A percentile compares a stretch with the other conserved stretches of the same genome.
Conservation (phyloP, 345 rosid genomes). For the Acer campestre region DNA sequence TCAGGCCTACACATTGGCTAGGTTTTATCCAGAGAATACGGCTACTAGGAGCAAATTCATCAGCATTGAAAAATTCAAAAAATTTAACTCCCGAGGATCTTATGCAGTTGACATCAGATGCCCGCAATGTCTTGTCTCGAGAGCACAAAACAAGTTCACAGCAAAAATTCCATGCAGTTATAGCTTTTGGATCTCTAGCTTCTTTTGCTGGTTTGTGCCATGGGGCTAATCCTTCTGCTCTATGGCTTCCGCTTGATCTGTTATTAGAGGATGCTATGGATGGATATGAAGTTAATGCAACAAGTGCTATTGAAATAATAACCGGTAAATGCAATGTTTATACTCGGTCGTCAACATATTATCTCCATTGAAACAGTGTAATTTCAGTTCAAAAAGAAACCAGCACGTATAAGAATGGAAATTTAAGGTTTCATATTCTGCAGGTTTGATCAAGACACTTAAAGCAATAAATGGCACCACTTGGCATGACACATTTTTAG, state of each 20-base stretch:
- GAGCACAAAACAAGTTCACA: conserved; percentile 51
- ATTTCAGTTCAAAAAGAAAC: background rate
- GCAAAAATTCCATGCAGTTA: conserved; percentile 53
- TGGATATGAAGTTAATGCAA: conserved; percentile 74
- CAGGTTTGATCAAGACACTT: conserved; percentile 87
- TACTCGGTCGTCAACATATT: background rate
- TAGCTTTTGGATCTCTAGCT: conserved; percentile 64
- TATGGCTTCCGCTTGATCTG: conserved; percentile 97
- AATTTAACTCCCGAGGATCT: conserved; percentile 43
- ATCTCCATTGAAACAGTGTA: background rate
- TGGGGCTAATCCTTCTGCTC: conserved; percentile 69
- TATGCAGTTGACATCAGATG: conserved; percentile 58
- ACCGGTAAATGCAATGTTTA: conserved; percentile 47
- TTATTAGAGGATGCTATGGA: conserved; percentile 94
- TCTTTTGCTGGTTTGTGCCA: conserved; percentile 63
- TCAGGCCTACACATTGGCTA: conserved; percentile 72
- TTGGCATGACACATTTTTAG: conserved; percentile 93
- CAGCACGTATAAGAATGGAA: conserved; percentile 2
- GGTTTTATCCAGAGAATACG: conserved; percentile 57
- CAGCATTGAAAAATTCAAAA: conserved; percentile 59
- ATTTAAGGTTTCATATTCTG: conserved; percentile 21
- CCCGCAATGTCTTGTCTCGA: conserved; percentile 34
- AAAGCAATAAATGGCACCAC: conserved; percentile 74
- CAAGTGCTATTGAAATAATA: conserved; percentile 80
- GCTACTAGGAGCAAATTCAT: conserved; percentile 63